These are phyloP conservation scores for Microbotryum violaceum DNA, from an alignment of 1,284 basidiomycete genomes.

Conservation along the genomic window DNA sequence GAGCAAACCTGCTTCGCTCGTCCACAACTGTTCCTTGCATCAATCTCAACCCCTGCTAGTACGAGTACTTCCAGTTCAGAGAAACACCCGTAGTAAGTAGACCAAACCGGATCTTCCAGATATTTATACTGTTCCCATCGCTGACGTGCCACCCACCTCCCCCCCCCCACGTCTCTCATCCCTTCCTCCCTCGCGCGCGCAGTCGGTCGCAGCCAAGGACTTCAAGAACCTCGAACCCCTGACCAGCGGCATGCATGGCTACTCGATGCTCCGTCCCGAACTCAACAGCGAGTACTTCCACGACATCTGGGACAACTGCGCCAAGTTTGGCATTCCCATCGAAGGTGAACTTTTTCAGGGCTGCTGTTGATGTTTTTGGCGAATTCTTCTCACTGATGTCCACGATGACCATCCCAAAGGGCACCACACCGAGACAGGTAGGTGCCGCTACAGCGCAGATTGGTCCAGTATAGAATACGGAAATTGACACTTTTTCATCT, in stretches of 20 bases:
- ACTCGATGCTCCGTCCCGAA: constrained; percentile 18
- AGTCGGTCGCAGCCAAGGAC: constrained; percentile 65
- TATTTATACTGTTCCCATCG: too few species aligned
- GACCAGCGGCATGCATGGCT: constrained; percentile 66
- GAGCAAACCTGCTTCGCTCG: background rate
- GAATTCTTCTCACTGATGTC: background rate
- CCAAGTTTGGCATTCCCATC: constrained; percentile 68
- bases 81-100: constrained; percentile 16
- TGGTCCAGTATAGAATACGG: background rate
- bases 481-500: too few species aligned
- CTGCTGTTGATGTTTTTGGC: background rate
- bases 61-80: constrained; percentile 93
- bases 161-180: background rate
- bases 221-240: constrained; percentile 67
- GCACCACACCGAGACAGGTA: constrained; percentile 71
- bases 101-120: too few species aligned
- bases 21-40: too few species aligned
- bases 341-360: constrained; percentile 57
- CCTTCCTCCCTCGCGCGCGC: constrained; percentile 14
- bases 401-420: constrained; percentile 12
- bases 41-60: constrained; percentile 44
- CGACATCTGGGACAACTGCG: constrained; percentile 71
- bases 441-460: constrained; percentile 36
- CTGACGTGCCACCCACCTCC: background rate
- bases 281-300: constrained; percentile 84